phyloP scores from a whole-genome alignment of 306 rosid species.

The Dryas alaskensis region DNA sequence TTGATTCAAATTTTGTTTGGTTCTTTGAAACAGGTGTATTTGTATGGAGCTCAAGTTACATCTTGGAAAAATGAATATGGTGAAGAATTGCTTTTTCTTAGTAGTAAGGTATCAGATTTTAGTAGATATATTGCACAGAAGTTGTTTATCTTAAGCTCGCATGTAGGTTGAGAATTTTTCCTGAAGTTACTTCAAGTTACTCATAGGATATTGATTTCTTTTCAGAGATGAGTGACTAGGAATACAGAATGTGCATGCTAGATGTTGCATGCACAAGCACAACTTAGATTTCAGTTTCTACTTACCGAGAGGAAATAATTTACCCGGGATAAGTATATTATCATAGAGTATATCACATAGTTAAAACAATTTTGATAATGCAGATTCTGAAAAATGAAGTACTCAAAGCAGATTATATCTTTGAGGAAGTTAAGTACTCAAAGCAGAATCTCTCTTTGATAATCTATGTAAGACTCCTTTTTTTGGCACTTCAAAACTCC shows the following conservation, averaged over 20 bases:
- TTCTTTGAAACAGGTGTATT: constrained; percentile 45
- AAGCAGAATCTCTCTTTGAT: no score
- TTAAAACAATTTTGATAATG: no score
- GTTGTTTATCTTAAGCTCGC: neutral
- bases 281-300: neutral
- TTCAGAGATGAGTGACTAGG: neutral
- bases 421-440: no score
- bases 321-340: neutral
- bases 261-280: neutral
- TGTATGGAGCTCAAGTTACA: constrained; percentile 72
- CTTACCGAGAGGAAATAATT: neutral
- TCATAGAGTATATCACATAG: neutral
- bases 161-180: neutral
- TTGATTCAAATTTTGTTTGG: neutral
- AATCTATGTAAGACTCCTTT: no score
- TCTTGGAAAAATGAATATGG: constrained; percentile 77
- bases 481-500: no score
- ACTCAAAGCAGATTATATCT: no score
- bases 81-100: constrained; percentile 67
- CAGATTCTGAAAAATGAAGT: no score
- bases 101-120: constrained; percentile 52
- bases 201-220: neutral
- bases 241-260: neutral
- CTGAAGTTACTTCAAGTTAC: neutral
- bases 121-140: neutral